Evolutionary conservation across 176 grass and related monocot genomes (phyloP).

Genomic region (Triticum timopheevii): DNA sequence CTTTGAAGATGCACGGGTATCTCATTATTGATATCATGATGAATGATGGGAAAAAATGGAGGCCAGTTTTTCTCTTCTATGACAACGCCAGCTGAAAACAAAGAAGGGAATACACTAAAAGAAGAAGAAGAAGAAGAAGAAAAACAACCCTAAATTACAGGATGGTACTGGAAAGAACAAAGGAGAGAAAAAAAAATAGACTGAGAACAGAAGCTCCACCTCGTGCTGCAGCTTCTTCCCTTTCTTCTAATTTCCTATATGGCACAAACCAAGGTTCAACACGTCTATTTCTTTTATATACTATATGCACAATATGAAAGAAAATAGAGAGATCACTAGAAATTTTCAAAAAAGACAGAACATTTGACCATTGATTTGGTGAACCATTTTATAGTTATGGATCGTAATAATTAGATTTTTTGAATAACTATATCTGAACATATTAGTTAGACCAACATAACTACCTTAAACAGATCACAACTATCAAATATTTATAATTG

Average conservation of each 20-base stretch:
- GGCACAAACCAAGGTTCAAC: background rate
- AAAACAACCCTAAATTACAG: background rate
- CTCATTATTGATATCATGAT: conserved; percentile 73
- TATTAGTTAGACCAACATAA: background rate
- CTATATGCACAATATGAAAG: background rate
- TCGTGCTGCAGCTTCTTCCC: conserved; percentile 57
- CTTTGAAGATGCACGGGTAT: conserved; percentile 73
- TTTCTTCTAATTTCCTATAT: conserved; percentile 54
- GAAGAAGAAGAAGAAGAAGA: too few relatives aligned
- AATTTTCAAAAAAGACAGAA: background rate
- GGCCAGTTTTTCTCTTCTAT: conserved; percentile 81
- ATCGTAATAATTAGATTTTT: background rate
- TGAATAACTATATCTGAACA: background rate
- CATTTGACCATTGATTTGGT: background rate
- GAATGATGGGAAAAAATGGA: conserved; percentile 72
- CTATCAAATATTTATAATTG: background rate
- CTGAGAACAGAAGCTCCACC: conserved; percentile 18
- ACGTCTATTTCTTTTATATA: background rate
- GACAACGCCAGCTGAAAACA: conserved; percentile 48
- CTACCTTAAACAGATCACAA: background rate
- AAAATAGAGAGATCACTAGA: background rate
- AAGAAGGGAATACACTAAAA: background rate
- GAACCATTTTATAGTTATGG: background rate
- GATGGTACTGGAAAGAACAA: background rate
- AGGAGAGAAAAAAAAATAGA: background rate